Evolutionary conservation across 352 stramenopile species (phyloP), one percentile per base, ranked within the genome.

Genomic region (Globisporangium heterothallicum): DNA sequence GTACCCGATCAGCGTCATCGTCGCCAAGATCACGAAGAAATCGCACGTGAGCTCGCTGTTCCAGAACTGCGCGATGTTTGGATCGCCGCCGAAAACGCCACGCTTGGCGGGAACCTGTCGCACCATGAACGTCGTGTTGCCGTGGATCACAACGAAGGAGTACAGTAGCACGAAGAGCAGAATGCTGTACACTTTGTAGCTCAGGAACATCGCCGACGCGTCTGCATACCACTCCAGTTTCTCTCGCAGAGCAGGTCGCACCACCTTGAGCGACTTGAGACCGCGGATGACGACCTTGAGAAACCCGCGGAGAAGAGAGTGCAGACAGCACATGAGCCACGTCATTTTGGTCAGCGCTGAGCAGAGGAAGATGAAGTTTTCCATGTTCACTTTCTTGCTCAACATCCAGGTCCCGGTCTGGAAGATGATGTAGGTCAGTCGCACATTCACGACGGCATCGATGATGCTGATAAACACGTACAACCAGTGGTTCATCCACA

Each of bases 201-300:
- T 76, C 21, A 69, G 52, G 51, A 74, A 67, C 19, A 75, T 38
- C 6, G 58, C 54, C 41, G 53, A 49, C 9, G 40, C 58, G 35
- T 80, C 64, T 0, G 68, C 48, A 38, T 62, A 70, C 59, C 57
- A 73, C 22, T 70, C 63, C 10, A 73, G 36, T 5, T 58, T 52
- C 6, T 60, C 40, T 3, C 55, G 60, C 5, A 53, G 8, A 3
- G 19, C 18, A 6, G 53, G n/a, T 0, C 58, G 58, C 43, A 72
- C 29, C 13, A 66, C 1, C 74, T 72, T 63, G 72, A 96, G 40
- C 77, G 87, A 58, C 95, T 94, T 73, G 91, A 98, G 61, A 45
- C 88, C 32, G 76, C 89, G 12, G 63, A 61, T 47, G 1, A 30
- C 34, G 9, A 83, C 4, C 26, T 81, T 79, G 9, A 77, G 38